phyloP scores from a whole-genome alignment of 306 rosid species.

The Acacia melanoxylon region DNA sequence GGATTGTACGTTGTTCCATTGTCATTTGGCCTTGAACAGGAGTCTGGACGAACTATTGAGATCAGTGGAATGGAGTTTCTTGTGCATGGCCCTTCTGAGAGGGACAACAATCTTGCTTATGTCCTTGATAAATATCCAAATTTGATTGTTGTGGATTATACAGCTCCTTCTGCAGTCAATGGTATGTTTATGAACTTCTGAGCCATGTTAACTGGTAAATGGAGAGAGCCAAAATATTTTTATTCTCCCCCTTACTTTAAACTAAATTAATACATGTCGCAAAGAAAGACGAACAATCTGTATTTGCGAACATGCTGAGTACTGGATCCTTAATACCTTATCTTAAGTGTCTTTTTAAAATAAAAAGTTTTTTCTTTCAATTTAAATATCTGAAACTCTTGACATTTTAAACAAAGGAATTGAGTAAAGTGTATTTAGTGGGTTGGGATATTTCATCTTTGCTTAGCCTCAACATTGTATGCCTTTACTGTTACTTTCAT shows the following conservation, averaged over 20 bases:
- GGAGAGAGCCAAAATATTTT: not conserved
- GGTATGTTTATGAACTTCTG: constrained; percentile 46
- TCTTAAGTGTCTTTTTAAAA: constrained; percentile 6
- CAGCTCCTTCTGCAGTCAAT: constrained; percentile 82
- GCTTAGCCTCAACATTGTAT: constrained; percentile 17
- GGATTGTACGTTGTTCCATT: constrained; percentile 77
- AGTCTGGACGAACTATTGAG: constrained; percentile 64
- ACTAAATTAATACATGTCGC: not conserved
- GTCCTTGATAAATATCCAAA: constrained; percentile 59
- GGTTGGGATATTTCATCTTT: constrained; percentile 5
- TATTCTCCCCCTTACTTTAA: not conserved
- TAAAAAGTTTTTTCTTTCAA: not conserved
- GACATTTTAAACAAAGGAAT: constrained; percentile 9
- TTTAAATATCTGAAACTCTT: not conserved
- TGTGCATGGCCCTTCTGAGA: constrained; percentile 76
- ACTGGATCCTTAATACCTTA: not conserved
- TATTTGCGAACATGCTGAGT: not conserved
- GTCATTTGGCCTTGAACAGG: constrained; percentile 75
- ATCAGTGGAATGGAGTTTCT: constrained; percentile 63
- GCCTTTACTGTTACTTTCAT: not conserved
- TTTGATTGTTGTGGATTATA: constrained; percentile 87
- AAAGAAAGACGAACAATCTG: not conserved
- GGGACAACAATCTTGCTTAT: constrained; percentile 64
- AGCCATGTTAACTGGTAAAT: not conserved
- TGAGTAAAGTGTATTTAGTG: constrained; percentile 12